Percentiles rank a stretch among this genome's conserved stretches.
Evolutionary conservation across 768 basidiomycete species (phyloP).

Genomic region (Russula earlei): DNA sequence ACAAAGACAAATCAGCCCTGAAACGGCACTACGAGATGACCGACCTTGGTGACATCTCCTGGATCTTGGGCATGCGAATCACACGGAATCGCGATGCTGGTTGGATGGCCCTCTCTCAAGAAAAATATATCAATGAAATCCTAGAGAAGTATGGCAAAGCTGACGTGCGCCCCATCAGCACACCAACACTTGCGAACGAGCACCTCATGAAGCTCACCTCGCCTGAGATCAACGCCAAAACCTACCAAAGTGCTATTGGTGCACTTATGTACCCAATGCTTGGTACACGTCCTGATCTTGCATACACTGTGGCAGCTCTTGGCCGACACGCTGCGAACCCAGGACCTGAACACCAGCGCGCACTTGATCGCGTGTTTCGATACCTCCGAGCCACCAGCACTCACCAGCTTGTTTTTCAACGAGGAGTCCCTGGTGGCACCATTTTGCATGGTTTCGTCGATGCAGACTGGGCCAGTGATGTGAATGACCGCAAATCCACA

Average conservation of each 20-base stretch:
- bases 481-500: too few relatives aligned
- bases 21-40: too few relatives aligned
- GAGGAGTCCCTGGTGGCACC: neutral
- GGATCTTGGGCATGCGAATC: too few relatives aligned
- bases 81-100: too few relatives aligned
- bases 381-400: neutral
- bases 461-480: neutral
- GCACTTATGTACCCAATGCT: neutral
- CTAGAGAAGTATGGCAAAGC: neutral
- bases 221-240: neutral
- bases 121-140: too few relatives aligned
- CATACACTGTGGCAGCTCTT: conserved; percentile 15
- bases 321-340: conserved; percentile 28
- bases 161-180: neutral
- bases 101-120: too few relatives aligned
- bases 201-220: neutral
- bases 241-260: neutral
- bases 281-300: conserved; percentile 30
- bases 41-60: too few relatives aligned
- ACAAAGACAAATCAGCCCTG: too few relatives aligned
- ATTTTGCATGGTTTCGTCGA: neutral
- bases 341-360: conserved; percentile 23
- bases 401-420: neutral
- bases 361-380: conserved; percentile 17
- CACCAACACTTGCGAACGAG: neutral